Base-by-base conservation (phyloP, 2,329 filamentous ascomycete species). In the Neonectria magnoliae region DNA sequence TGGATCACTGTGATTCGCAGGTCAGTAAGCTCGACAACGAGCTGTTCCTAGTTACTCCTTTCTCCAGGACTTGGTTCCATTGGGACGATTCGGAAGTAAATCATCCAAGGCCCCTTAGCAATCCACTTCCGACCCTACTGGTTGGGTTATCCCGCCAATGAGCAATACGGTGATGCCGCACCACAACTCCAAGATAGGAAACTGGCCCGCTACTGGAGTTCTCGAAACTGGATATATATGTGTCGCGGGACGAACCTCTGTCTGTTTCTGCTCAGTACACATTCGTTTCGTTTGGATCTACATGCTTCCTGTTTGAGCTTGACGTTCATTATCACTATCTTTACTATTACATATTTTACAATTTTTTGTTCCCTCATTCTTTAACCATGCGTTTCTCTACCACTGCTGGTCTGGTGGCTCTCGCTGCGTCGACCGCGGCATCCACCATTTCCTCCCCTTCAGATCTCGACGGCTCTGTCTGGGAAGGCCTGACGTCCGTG, bases 401-500 rank as follows among this genome's bases (percentile, higher is more conserved):
- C 25, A 64, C 66, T 45, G 54, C 68, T 8, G 42, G 66, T 18
- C 18, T 75, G 18, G 58, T 71, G 54, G 64, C 73, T 20, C 44
- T 76, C 45, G 71, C 73, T 57, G 60, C 73, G 44, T 72, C 69
- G 22, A 64, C 70, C 53, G 62, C 64, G 45, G 73, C 71, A 22
- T 51, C 62, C 52, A 60, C 69, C 54, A 56, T 72, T 41, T 70
- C 71, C 13, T 52, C 72, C 44, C 58, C 68, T 14, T 71, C 71
- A 2, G 73, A 76, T 53, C 69, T 75, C n/a, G 73, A 76, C 54
- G 68, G 66, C 42, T 72, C 71, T n/a, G 73, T 76, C 10, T 76
- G 75, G 75, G 65, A 71, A 44, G 57, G 55, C n/a, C 53, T 76
- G 10, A 57, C 55, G 14, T 47, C 68, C 38, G 51, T 69, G 62